Evolutionary conservation across 768 basidiomycete species (phyloP).

Genomic region (Rhodotorula taiwanensis): DNA sequence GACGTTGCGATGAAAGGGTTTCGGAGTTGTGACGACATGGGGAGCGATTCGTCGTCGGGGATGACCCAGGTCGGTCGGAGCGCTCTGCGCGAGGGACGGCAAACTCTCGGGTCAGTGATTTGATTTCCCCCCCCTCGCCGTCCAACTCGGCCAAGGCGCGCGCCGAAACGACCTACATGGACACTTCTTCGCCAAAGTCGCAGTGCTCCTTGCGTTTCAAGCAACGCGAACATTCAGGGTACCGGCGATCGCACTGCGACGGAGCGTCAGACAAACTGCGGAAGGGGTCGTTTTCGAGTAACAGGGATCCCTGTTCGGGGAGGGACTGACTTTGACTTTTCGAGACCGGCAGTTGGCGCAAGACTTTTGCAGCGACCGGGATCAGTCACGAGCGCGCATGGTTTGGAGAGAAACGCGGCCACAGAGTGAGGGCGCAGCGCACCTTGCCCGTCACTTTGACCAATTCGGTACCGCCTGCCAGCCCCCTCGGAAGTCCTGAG

Average conservation of each 20-base stretch:
- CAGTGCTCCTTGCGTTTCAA: conserved; percentile 23
- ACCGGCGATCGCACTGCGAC: conserved; percentile 25
- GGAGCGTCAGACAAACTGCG: not conserved
- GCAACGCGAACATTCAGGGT: conserved; percentile 24
- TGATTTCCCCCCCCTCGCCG: too few relatives aligned
- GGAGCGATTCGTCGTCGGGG: not conserved
- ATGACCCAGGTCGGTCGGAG: conserved; percentile 19
- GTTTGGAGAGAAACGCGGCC: not conserved
- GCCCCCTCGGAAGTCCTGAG: not conserved
- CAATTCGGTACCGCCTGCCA: not conserved
- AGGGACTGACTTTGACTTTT: conserved; percentile 31
- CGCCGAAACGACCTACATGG: conserved; percentile 8
- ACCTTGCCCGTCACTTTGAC: conserved; percentile 28
- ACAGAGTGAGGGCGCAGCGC: not conserved
- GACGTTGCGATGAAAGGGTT: not conserved
- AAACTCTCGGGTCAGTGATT: too few relatives aligned
- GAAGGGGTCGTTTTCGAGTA: not conserved
- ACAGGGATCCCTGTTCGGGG: too few relatives aligned
- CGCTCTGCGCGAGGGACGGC: too few relatives aligned
- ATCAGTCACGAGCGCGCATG: not conserved
- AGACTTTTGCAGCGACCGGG: conserved; percentile 1
- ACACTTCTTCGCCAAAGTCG: conserved; percentile 29
- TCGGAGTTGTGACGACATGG: not conserved
- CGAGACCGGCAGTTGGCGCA: conserved; percentile 20
- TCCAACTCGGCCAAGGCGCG: too few relatives aligned